phyloP scores from a whole-genome alignment of 345 rosid genomes.

The Populus nigra region DNA sequence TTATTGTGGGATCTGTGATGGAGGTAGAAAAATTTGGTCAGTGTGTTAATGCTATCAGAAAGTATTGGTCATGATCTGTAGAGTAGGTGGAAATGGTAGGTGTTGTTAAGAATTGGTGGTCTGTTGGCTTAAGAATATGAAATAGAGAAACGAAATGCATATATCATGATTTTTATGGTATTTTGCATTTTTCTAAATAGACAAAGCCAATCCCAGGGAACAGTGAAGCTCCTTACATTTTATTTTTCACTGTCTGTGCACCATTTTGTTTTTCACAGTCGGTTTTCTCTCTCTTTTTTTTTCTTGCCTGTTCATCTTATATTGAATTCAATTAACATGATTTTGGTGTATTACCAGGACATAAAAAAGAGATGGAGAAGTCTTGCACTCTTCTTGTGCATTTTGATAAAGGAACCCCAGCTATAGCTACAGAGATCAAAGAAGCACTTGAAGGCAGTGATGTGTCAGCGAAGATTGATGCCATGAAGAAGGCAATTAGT shows the following conservation, averaged over 20 bases:
- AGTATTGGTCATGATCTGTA: too few relatives aligned
- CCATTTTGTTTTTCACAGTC: background rate
- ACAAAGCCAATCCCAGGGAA: too few relatives aligned
- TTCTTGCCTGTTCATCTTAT: background rate
- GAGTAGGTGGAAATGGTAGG: background rate
- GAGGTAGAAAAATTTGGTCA: background rate
- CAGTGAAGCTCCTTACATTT: background rate
- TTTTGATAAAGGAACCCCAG: conserved; percentile 83
- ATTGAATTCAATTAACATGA: background rate
- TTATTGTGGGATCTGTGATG: background rate
- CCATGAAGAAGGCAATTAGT: conserved; percentile 89
- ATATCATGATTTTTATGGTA: background rate
- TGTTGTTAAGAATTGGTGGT: background rate
- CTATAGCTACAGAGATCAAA: conserved; percentile 84
- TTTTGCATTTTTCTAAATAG: background rate
- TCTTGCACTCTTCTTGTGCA: conserved; percentile 74
- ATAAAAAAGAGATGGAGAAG: conserved; percentile 63
- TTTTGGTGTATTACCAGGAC: conserved; percentile 7
- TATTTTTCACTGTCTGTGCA: background rate
- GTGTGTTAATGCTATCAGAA: background rate
- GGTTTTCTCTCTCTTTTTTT: background rate
- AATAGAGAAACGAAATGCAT: background rate
- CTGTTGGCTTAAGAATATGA: background rate
- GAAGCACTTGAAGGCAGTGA: conserved; percentile 93
- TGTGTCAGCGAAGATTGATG: conserved; percentile 59